Evolutionary conservation across 208 protist genomes (phyloP).

Genomic region (Trypanosoma boissoni): DNA sequence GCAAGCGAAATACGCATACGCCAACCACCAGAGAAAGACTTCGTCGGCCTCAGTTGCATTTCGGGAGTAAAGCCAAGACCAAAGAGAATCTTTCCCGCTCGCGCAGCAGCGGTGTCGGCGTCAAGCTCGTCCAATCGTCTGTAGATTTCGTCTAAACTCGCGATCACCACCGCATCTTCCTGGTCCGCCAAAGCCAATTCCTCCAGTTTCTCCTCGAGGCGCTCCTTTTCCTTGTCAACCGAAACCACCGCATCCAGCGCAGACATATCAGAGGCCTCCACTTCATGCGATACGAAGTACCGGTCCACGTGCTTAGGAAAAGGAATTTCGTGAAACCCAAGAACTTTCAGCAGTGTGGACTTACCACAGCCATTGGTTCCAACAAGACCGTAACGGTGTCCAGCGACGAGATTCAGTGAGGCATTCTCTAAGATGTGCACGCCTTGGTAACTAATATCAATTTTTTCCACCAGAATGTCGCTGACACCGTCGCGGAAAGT

Average conservation of each 20-base stretch:
- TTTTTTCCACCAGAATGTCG: conserved; percentile 85
- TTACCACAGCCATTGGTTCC: conserved; percentile 93
- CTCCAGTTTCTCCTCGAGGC: conserved; percentile 79
- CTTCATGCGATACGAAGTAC: conserved; percentile 97
- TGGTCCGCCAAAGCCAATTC: conserved; percentile 78
- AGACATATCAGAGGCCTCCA: conserved; percentile 77
- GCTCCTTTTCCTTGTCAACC: conserved; percentile 79
- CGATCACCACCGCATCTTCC: conserved; percentile 66
- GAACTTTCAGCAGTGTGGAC: conserved; percentile 87
- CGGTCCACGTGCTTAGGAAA: conserved; percentile 94
- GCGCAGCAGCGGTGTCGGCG: conserved; percentile 77
- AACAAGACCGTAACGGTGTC: conserved; percentile 88
- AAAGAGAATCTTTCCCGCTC: conserved; percentile 90
- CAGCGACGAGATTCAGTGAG: conserved; percentile 75
- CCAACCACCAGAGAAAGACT: conserved; percentile 95
- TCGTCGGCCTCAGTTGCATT: conserved; percentile 78
- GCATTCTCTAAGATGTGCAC: conserved; percentile 81
- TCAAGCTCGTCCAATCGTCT: conserved; percentile 93
- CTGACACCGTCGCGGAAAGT: conserved; percentile 80
- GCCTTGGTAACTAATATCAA: conserved; percentile 89
- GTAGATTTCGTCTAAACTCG: conserved; percentile 90
- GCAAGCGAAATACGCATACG: conserved; percentile 97
- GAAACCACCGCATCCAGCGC: conserved; percentile 84
- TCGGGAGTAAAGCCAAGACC: conserved; percentile 94
- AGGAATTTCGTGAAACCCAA: conserved; percentile 86